Conservation (phyloP, 306 rosid genomes). For the Vigna reflexopilosa region DNA sequence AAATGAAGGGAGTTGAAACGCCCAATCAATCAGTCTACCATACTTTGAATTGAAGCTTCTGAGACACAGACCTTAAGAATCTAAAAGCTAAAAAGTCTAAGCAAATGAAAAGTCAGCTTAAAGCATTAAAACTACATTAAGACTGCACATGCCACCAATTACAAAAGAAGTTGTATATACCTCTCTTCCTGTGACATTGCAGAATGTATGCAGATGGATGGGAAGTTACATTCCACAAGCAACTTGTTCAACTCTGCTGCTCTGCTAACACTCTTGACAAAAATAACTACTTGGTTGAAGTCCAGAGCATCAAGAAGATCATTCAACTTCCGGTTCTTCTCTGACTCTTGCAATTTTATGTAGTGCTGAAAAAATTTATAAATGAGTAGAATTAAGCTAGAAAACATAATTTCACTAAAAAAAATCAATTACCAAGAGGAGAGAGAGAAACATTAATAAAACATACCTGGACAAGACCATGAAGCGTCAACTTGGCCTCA, state of each 20-base stretch:
- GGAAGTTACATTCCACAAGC: constrained; percentile 79
- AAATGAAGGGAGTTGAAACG: neutral
- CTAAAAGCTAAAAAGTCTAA: neutral
- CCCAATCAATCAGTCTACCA: neutral
- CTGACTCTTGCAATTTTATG: constrained; percentile 69
- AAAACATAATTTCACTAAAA: neutral
- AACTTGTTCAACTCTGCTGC: constrained; percentile 80
- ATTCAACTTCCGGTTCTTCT: constrained; percentile 79
- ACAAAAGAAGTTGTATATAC: constrained; percentile 45
- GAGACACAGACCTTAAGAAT: neutral
- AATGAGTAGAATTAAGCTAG: constrained; percentile 22
- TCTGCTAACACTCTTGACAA: constrained; percentile 76
- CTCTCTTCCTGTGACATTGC: constrained; percentile 90
- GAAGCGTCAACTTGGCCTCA: constrained; percentile 84
- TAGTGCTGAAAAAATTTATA: constrained; percentile 58
- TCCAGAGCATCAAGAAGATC: constrained; percentile 87
- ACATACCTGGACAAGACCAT: constrained; percentile 77
- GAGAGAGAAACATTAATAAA: neutral
- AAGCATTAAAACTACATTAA: neutral
- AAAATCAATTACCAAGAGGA: constrained; percentile 1
- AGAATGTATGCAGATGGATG: constrained; percentile 80
- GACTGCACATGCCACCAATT: neutral
- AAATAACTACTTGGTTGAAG: constrained; percentile 80
- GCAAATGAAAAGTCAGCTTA: neutral
- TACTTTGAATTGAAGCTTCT: neutral